Evolutionary conservation across 2,329 filamentous ascomycete genomes (phyloP).

Genomic region (Massarina eburnea): DNA sequence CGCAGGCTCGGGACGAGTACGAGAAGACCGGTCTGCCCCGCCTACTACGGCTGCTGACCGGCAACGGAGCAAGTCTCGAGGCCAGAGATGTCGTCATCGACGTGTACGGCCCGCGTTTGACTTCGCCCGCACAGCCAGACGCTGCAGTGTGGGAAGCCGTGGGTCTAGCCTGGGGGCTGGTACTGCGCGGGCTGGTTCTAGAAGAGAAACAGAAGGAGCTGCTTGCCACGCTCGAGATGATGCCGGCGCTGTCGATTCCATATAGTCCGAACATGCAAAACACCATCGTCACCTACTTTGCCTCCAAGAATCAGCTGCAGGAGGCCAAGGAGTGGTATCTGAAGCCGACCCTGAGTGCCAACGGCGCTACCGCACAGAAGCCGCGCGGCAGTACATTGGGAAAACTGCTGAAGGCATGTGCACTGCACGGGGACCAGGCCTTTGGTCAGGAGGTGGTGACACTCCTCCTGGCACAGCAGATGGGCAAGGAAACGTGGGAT

Average conservation of each 20-base stretch:
- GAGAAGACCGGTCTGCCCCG: conserved; percentile 7
- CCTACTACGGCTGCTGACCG: conserved; percentile 20
- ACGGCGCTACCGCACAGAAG: conserved; percentile 5
- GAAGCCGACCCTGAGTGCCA: conserved; percentile 50
- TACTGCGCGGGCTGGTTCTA: conserved; percentile 63
- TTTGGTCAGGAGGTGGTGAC: conserved; percentile 47
- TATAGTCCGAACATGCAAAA: conserved; percentile 47
- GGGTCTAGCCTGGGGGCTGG: conserved; percentile 27
- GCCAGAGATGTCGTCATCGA: conserved; percentile 26
- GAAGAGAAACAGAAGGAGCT: conserved; percentile 63
- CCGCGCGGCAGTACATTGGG: conserved; percentile 47
- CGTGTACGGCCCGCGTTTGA: conserved; percentile 10
- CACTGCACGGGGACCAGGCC: conserved; percentile 25
- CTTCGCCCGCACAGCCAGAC: conserved; percentile 3
- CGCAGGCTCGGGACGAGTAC: background rate
- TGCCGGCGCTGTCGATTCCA: conserved; percentile 45
- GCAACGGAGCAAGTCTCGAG: conserved; percentile 26
- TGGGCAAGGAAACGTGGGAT: conserved; percentile 65
- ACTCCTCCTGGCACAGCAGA: conserved; percentile 37
- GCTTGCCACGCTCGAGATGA: conserved; percentile 55
- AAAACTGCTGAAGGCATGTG: conserved; percentile 62
- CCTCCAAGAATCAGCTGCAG: conserved; percentile 57
- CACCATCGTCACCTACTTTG: conserved; percentile 64
- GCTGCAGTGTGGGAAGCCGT: background rate
- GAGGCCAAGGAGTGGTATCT: conserved; percentile 70